A percentile compares a stretch with the other conserved stretches of the same genome.
These are phyloP conservation scores for Ceratobasidium theobromae DNA, from an alignment of 1,284 basidiomycete genomes.

Conservation along the genomic window DNA sequence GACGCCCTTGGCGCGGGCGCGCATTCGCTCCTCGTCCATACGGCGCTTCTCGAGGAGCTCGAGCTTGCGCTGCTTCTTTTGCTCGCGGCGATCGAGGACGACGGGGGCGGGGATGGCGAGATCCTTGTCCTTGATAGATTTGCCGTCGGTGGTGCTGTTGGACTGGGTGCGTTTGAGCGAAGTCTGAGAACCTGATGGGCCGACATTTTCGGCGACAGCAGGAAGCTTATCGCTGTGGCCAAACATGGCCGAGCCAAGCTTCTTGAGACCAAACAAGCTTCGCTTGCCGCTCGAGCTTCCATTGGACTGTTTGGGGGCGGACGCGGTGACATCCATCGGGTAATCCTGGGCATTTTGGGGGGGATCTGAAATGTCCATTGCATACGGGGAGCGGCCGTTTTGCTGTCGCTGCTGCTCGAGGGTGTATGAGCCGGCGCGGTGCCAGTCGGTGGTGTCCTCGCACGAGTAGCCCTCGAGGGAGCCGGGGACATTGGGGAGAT, in stretches of 20 bases:
- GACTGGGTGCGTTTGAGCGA: conserved; percentile 87
- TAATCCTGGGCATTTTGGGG: not conserved
- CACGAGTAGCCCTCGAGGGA: conserved; percentile 43
- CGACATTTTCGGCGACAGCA: conserved; percentile 67
- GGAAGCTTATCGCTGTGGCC: conserved; percentile 74
- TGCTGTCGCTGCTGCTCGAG: conserved; percentile 31
- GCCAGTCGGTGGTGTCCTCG: conserved; percentile 13
- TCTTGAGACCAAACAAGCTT: conserved; percentile 61
- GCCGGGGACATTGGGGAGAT: conserved; percentile 46
- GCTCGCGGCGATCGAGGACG: conserved; percentile 18
- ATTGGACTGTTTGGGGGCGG: conserved; percentile 19
- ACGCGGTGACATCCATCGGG: conserved; percentile 11
- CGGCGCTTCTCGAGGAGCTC: conserved; percentile 82
- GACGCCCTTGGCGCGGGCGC: not conserved
- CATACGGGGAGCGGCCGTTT: conserved; percentile 30
- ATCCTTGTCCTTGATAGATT: conserved; percentile 54
- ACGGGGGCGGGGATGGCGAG: conserved; percentile 27
- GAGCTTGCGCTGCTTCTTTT: conserved; percentile 40
- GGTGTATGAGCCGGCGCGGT: not conserved
- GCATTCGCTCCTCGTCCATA: conserved; percentile 73
- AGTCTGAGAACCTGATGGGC: conserved; percentile 54
- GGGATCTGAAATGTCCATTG: conserved; percentile 3
- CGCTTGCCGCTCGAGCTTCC: conserved; percentile 46
- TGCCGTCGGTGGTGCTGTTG: conserved; percentile 67
- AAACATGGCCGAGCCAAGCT: conserved; percentile 65